phyloP scores from a whole-genome alignment of 2,329 filamentous ascomycete species.

The Lizonia empirigonia region DNA sequence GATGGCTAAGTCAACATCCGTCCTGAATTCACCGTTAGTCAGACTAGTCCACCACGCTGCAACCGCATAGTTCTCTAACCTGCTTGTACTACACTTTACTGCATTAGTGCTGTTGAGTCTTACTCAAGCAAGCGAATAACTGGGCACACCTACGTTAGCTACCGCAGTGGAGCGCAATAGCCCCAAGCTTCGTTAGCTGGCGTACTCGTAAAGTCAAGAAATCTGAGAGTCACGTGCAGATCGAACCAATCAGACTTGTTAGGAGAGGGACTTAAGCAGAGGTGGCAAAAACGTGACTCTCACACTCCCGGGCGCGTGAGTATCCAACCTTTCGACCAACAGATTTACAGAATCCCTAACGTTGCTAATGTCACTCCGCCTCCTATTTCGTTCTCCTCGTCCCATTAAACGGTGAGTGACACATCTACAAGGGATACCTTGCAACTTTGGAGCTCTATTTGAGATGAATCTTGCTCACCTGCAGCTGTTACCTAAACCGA shows the following conservation, averaged over 20 bases:
- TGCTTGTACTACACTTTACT: constrained; percentile 10
- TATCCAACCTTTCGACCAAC: constrained; percentile 2
- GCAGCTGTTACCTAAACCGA: background rate
- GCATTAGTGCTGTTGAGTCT: constrained; percentile 6
- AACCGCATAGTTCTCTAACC: constrained; percentile 8
- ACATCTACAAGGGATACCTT: background rate
- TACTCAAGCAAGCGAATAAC: constrained; percentile 1
- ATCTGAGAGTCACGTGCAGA: too few species aligned
- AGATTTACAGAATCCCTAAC: constrained; percentile 1
- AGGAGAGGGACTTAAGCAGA: too few species aligned
- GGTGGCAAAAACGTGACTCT: too few species aligned
- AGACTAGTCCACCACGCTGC: background rate
- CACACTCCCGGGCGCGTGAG: too few species aligned
- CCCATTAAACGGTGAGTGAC: background rate
- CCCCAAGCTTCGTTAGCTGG: background rate
- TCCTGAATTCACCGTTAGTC: background rate
- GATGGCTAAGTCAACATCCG: background rate
- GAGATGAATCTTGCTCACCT: background rate
- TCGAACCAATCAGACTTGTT: too few species aligned
- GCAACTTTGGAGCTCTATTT: background rate
- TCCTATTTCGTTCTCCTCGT: background rate
- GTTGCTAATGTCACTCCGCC: background rate
- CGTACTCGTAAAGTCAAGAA: too few species aligned
- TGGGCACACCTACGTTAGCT: constrained; percentile 7
- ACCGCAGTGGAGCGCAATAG: constrained; percentile 16